Evolutionary conservation across 768 basidiomycete genomes (phyloP).

Genomic region (Rubroboletus pulcherrimus): DNA sequence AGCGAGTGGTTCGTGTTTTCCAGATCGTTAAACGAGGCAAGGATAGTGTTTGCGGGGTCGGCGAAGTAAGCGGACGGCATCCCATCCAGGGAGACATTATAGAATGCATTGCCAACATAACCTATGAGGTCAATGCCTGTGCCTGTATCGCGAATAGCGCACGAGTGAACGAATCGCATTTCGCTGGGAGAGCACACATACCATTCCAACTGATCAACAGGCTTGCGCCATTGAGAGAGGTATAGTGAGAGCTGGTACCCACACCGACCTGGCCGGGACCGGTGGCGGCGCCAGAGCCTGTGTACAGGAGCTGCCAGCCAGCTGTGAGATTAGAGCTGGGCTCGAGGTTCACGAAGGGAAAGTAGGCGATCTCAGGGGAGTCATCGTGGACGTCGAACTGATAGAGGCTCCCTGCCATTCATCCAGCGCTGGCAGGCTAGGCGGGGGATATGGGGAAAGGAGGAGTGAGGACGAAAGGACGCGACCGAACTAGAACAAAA

Average conservation of each 20-base stretch:
- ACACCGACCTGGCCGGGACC: constrained; percentile 42
- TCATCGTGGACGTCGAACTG: constrained; percentile 59
- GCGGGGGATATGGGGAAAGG: constrained; percentile 4
- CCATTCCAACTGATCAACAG: constrained; percentile 61
- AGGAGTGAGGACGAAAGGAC: constrained; percentile 10
- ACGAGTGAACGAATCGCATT: constrained; percentile 4
- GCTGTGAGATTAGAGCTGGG: constrained; percentile 43
- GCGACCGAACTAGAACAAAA: neutral
- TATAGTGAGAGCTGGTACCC: constrained; percentile 60
- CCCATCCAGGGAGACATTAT: constrained; percentile 53
- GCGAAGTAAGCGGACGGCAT: constrained; percentile 22
- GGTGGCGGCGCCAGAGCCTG: constrained; percentile 44
- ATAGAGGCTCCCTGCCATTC: constrained; percentile 25
- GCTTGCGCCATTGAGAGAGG: constrained; percentile 54
- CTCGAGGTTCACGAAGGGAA: constrained; percentile 55
- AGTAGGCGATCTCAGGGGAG: constrained; percentile 60
- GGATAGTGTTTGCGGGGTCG: constrained; percentile 34
- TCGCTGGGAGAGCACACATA: constrained; percentile 31
- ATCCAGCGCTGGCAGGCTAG: constrained; percentile 25
- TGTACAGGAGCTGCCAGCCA: constrained; percentile 71
- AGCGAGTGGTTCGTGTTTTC: constrained; percentile 50
- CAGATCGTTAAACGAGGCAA: constrained; percentile 49
- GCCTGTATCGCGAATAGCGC: constrained; percentile 37
- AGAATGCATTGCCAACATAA: constrained; percentile 42
- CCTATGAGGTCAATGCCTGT: constrained; percentile 63